Evolutionary conservation across 2,329 filamentous ascomycete species (phyloP).

Genomic region (Cyphellophora attinorum): DNA sequence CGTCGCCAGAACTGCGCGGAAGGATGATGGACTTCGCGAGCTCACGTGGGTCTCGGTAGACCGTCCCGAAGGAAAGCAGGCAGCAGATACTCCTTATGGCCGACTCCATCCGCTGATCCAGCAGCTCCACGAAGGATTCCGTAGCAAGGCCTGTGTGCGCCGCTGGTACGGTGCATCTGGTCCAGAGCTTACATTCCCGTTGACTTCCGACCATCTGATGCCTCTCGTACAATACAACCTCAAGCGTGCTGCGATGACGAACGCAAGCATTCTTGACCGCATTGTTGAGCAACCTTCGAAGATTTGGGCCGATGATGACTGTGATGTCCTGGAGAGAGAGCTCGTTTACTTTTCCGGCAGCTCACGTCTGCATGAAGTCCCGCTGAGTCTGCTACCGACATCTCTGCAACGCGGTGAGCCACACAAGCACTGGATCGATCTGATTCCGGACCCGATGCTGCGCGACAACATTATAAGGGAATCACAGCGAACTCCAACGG

Average conservation of each 20-base stretch:
- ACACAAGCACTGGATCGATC: conserved; percentile 34
- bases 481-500: conserved; percentile 30
- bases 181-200: conserved; percentile 28
- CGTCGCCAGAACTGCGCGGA: too few relatives aligned
- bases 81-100: too few relatives aligned
- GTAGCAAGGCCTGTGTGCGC: too few relatives aligned
- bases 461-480: conserved; percentile 32
- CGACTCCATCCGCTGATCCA: too few relatives aligned
- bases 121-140: too few relatives aligned
- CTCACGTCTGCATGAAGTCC: conserved; percentile 1
- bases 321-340: conserved; percentile 3
- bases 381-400: conserved; percentile 23
- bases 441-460: conserved; percentile 28
- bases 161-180: too few relatives aligned
- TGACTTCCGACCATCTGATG: conserved; percentile 32
- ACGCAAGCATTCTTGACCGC: too few relatives aligned
- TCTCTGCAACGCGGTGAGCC: conserved; percentile 28
- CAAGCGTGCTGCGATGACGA: conserved; percentile 28
- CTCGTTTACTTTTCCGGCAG: neutral
- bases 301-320: neutral
- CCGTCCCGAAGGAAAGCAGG: too few relatives aligned
- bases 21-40: too few relatives aligned
- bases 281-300: conserved; percentile 4
- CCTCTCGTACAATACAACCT: conserved; percentile 34
- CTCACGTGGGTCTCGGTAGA: too few relatives aligned